Evolutionary conservation across 768 basidiomycete genomes (phyloP).

Genomic region (Rhodosporidiobolus sp.): DNA sequence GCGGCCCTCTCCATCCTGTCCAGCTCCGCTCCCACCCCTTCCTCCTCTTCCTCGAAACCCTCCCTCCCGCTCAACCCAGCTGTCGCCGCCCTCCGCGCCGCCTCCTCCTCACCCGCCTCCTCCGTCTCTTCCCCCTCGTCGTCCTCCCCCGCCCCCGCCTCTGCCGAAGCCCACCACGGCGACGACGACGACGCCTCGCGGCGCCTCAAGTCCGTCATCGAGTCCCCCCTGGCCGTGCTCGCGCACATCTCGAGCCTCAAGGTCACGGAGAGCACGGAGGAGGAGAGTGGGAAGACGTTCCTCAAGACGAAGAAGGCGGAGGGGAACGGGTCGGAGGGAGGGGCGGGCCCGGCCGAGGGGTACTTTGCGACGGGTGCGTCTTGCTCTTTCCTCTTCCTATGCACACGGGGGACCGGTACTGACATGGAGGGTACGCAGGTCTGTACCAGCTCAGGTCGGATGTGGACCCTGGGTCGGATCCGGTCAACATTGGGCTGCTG

Average conservation of each 20-base stretch:
- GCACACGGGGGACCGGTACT: neutral
- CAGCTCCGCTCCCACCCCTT: accelerated
- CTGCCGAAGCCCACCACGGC: neutral
- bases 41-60: neutral
- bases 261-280: slow-evolving; percentile 23
- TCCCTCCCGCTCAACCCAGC: neutral
- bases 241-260: slow-evolving; percentile 32
- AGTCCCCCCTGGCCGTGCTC: slow-evolving; percentile 21
- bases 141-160: neutral
- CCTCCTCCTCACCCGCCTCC: neutral
- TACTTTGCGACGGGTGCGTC: slow-evolving; percentile 31
- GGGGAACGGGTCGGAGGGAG: neutral
- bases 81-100: neutral
- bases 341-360: slow-evolving; percentile 2
- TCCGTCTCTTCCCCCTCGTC: neutral
- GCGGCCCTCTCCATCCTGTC: slow-evolving; percentile 18
- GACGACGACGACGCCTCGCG: slow-evolving; percentile 16
- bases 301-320: neutral
- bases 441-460: slow-evolving; percentile 27
- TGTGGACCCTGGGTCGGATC: slow-evolving; percentile 19
- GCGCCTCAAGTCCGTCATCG: slow-evolving; percentile 23
- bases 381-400: neutral
- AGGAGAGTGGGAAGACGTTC: slow-evolving; percentile 32
- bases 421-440: neutral
- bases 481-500: slow-evolving; percentile 27